Percentiles rank a stretch among this genome's conserved stretches.
Conservation (phyloP, 176 grass and related monocot genomes). For the Oryza rufipogon region DNA sequence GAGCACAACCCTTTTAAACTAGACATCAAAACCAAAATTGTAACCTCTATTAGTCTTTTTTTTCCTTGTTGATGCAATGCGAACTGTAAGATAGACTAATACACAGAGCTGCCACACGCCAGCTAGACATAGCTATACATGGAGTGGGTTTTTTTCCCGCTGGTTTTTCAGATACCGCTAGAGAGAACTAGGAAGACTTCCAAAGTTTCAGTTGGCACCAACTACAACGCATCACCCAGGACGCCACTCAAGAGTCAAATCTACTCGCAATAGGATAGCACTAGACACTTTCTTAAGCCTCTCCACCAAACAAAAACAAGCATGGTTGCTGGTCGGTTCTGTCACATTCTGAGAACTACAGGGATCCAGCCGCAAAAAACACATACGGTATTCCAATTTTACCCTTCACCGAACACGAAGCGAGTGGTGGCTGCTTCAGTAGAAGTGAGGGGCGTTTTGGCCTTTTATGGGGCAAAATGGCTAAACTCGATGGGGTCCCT, state of each 20-base stretch:
- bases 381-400: background rate
- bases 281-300: background rate
- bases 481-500: background rate
- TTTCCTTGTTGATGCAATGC: background rate
- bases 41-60: background rate
- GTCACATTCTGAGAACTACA: background rate
- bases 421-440: background rate
- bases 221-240: background rate
- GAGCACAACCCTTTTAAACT: background rate
- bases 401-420: background rate
- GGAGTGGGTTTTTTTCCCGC: background rate
- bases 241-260: background rate
- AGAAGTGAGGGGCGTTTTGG: slow-evolving; percentile 20
- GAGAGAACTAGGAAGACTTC: background rate
- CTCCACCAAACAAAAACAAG: background rate
- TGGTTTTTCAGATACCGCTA: no score
- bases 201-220: background rate
- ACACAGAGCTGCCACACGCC: no score
- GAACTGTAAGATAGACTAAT: background rate
- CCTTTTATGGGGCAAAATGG: background rate
- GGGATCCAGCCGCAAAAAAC: background rate
- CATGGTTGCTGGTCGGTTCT: background rate
- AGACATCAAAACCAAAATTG: background rate
- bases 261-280: background rate
- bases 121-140: background rate